These are phyloP conservation scores for Aphanomyces invadans DNA, from an alignment of 352 stramenopile species.

Conservation along the genomic window DNA sequence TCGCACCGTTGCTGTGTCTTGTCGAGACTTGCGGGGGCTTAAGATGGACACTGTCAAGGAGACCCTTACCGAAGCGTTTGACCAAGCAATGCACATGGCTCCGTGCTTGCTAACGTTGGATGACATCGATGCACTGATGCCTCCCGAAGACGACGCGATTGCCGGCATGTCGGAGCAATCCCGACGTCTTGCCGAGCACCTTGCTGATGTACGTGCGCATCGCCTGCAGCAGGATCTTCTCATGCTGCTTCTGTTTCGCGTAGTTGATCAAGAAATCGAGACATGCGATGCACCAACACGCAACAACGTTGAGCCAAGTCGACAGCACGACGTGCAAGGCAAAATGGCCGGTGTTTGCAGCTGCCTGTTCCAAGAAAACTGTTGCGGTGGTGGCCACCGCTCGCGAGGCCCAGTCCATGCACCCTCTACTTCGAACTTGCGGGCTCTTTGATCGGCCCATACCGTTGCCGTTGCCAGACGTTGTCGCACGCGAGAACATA, in stretches of 20 bases:
- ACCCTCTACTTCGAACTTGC: slow-evolving; percentile 51
- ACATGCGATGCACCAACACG: background rate
- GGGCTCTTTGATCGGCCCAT: slow-evolving; percentile 66
- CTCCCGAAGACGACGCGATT: slow-evolving; percentile 65
- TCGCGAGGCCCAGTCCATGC: slow-evolving; percentile 52
- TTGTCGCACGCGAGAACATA: slow-evolving; percentile 50
- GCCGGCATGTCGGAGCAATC: slow-evolving; percentile 77
- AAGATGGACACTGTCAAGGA: slow-evolving; percentile 82
- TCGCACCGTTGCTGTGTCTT: slow-evolving; percentile 47
- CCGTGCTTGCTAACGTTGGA: slow-evolving; percentile 69
- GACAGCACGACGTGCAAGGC: slow-evolving; percentile 39
- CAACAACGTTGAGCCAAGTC: background rate
- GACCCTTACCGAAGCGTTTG: slow-evolving; percentile 50
- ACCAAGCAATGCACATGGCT: slow-evolving; percentile 37
- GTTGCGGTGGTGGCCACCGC: slow-evolving; percentile 52
- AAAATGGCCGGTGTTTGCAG: slow-evolving; percentile 6
- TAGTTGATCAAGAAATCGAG: background rate
- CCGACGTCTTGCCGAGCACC: slow-evolving; percentile 68
- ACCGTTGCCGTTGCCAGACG: slow-evolving; percentile 50
- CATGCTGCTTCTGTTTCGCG: too few species aligned
- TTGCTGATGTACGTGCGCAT: slow-evolving; percentile 35
- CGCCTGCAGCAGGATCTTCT: too few species aligned
- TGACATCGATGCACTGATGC: slow-evolving; percentile 76
- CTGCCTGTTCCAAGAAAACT: slow-evolving; percentile 55
- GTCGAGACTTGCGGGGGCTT: slow-evolving; percentile 61